Base-by-base conservation (phyloP, 768 basidiomycete genomes). In the Tulasnella sp. region DNA sequence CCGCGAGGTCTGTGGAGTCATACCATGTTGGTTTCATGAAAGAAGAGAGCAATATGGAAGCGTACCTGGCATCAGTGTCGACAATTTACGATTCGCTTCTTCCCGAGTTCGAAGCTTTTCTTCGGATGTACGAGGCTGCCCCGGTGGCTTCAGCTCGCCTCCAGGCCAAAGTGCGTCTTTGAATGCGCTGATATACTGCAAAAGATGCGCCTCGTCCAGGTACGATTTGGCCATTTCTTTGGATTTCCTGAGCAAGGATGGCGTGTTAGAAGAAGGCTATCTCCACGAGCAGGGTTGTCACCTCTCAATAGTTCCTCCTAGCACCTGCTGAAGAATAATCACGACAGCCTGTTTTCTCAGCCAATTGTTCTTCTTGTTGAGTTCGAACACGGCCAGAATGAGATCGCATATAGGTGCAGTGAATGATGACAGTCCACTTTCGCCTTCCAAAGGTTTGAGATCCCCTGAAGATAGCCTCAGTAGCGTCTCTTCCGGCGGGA, bases 301-400 rank as follows among this genome's bases (percentile, higher is more conserved):
- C 94, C 91, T 75, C 69, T 99, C 96, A 63, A 98, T 91, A 0
- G 96, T 97, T 12, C 88, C 87, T 9, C 93, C 94, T 2, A 99
- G 75, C 3, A 98, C 82, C 66, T 98, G 94, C 67, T 98, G 96
- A 49, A 98, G 71, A 59, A 98, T 92, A 50, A 98, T 89, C 12
- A 98, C 86, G 63, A 96, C 90, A 2, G 96, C 93, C 67, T 98
- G 96, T 17, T 89, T 75, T 51, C 94, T 77, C 25, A 98, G 73
- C 96, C 96, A 99, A 63, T 94, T 96, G 65, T 93, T 92, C 69
- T 88, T 84, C 75, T 89, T 91, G 70, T 96, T 83, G 15, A 98
- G 78, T 68, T 96, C 93, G 63, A 99, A 98, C 8, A 97, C 76
- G 11, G 93, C 89, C 52, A 98, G 75, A 43, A 97, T 75, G 25